Base-by-base conservation (phyloP, 1,284 basidiomycete species). In the Ustilago trichophora region DNA sequence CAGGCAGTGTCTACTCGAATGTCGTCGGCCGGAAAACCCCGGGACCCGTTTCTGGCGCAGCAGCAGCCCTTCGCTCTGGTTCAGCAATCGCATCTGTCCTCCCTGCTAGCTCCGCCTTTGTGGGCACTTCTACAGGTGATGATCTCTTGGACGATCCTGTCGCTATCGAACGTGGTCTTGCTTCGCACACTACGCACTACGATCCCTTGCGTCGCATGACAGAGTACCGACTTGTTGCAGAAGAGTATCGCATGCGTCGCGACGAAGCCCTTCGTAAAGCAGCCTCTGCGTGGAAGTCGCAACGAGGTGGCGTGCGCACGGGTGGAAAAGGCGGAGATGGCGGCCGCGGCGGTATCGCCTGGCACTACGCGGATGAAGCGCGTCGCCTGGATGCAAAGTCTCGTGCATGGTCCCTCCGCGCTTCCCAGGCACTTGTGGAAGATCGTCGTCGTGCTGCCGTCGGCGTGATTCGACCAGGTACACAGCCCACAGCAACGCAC, bases 351-450 rank as follows among this genome's bases (percentile, higher is more conserved):
- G 70, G 65, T 5, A 62, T 65, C 27, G 68, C 72, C 0, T 76
- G 69, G 62, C 64, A 72, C 42, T 82, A 81, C 57, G 81, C 82
- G 0, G 80, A 82, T 41, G 76, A 80, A 50, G 82, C 81, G 4
- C 50, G 82, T 21, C 66, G 73, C 26, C 65, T 78, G 24, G 82
- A 82, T 35, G 64, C 68, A 19, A 78, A 78, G 36, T 66, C 76
- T 34, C 56, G 81, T 15, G 71, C 71, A 9, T 83, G 82, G 80
- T 73, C 72, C 10, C 68, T 80, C 18, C 60, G 76, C 18, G 80
- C 73, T 1, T 77, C 82, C 15, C 65, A 75, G 21, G 77, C 76
- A 3, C 62, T 82, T 5, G 79, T 82, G 2, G 67, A 78, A 13
- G 75, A 82, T 29, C 55, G 82, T 18, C 64, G 68, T 44, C 64